A percentile compares a stretch with the other conserved stretches of the same genome.
Conservation (phyloP, 495 filamentous ascomycete species). For the Xeromyces bisporus region DNA sequence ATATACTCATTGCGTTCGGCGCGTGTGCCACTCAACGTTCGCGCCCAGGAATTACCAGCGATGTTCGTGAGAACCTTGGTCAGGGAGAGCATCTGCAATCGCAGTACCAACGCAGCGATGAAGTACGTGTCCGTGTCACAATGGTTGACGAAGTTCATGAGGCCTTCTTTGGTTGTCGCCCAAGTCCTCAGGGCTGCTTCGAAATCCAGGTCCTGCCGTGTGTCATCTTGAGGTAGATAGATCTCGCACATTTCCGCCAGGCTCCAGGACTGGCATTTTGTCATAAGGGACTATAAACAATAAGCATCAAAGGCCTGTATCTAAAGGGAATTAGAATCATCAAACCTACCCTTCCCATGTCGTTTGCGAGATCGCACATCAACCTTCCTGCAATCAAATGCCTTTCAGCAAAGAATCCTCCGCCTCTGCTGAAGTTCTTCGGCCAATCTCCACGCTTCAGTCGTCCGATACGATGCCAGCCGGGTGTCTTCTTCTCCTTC, state of each 20-base stretch:
- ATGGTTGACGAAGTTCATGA: constrained; percentile 85
- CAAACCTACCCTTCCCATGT: constrained; percentile 64
- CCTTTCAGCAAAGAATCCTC: constrained; percentile 82
- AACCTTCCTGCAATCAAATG: constrained; percentile 78
- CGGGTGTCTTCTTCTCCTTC: constrained; percentile 74
- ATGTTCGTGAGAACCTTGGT: constrained; percentile 93
- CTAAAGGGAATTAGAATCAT: neutral
- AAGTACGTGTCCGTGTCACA: constrained; percentile 93
- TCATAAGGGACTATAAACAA: constrained; percentile 58
- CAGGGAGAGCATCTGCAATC: constrained; percentile 79
- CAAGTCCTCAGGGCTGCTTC: constrained; percentile 76
- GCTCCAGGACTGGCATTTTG: constrained; percentile 93
- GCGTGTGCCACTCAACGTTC: constrained; percentile 84
- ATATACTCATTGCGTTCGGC: constrained; percentile 99
- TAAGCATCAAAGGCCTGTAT: constrained; percentile 13
- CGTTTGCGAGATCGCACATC: constrained; percentile 87
- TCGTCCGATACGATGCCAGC: constrained; percentile 84
- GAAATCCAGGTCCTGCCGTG: constrained; percentile 68
- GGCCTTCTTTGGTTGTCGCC: constrained; percentile 65
- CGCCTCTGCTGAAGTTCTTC: constrained; percentile 65
- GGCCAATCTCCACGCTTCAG: constrained; percentile 78
- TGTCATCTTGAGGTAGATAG: constrained; percentile 53
- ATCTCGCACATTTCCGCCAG: constrained; percentile 92
- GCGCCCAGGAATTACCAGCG: constrained; percentile 95
- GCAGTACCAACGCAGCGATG: constrained; percentile 73